These are phyloP conservation scores for Phytophthora ohioensis DNA, from an alignment of 352 stramenopile genomes.

Conservation along the genomic window DNA sequence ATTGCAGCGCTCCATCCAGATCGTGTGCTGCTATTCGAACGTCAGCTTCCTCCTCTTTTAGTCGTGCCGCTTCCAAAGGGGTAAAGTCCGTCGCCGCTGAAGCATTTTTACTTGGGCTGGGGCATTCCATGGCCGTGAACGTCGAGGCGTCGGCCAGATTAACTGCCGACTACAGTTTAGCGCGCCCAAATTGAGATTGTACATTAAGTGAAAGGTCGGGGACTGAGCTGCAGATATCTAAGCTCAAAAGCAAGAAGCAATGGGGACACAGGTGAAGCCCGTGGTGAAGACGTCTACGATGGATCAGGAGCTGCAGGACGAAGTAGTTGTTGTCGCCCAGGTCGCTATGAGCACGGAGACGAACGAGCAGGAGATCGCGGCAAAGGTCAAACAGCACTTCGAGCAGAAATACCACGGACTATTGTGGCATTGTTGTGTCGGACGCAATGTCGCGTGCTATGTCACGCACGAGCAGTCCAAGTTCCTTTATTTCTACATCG, in stretches of 20 bases:
- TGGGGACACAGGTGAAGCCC: slow-evolving; percentile 77
- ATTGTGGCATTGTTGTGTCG: slow-evolving; percentile 96
- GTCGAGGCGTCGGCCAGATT: slow-evolving; percentile 2
- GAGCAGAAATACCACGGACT: slow-evolving; percentile 93
- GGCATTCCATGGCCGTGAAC: slow-evolving; percentile 18
- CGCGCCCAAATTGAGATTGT: slow-evolving; percentile 8
- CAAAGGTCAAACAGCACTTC: slow-evolving; percentile 93
- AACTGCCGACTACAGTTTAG: background rate
- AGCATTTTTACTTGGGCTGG: slow-evolving; percentile 18
- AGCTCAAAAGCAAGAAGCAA: slow-evolving; percentile 20
- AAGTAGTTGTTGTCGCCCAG: slow-evolving; percentile 84
- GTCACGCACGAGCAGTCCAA: slow-evolving; percentile 95
- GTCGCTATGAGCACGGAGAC: slow-evolving; percentile 82
- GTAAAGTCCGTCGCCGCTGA: slow-evolving; percentile 48
- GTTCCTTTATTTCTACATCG: slow-evolving; percentile 97
- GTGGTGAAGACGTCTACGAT: slow-evolving; percentile 91
- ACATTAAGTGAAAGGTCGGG: slow-evolving; percentile 25
- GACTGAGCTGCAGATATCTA: slow-evolving; percentile 13
- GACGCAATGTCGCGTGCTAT: slow-evolving; percentile 94
- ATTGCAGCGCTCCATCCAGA: slow-evolving; percentile 59
- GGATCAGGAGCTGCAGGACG: slow-evolving; percentile 87
- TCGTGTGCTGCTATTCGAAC: slow-evolving; percentile 39
- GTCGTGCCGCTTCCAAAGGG: slow-evolving; percentile 54
- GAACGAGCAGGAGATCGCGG: slow-evolving; percentile 91
- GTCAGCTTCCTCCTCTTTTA: slow-evolving; percentile 61